A percentile compares a stretch with the other conserved stretches of the same genome.
These are phyloP conservation scores for Colletotrichum lini DNA, from an alignment of 2,329 filamentous ascomycete genomes.

Conservation along the genomic window DNA sequence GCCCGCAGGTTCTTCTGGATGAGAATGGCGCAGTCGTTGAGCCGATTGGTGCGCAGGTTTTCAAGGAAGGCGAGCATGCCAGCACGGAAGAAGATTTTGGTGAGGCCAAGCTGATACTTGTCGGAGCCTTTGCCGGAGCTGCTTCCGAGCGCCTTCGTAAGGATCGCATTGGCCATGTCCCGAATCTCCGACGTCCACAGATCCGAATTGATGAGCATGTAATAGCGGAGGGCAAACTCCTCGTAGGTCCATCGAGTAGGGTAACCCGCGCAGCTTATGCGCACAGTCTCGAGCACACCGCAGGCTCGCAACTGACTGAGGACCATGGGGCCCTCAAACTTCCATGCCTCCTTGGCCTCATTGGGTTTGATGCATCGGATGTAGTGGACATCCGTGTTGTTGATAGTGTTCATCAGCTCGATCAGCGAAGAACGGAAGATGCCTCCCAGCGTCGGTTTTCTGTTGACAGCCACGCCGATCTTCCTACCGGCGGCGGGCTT, in stretches of 20 bases:
- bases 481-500: slow-evolving; percentile 86
- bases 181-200: slow-evolving; percentile 96
- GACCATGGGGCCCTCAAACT: slow-evolving; percentile 99
- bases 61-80: slow-evolving; percentile 99
- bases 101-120: slow-evolving; percentile 97
- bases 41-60: slow-evolving; percentile 88
- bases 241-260: slow-evolving; percentile 99
- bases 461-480: slow-evolving; percentile 91
- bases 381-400: slow-evolving; percentile 98
- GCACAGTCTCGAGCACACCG: slow-evolving; percentile 97
- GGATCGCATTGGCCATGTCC: slow-evolving; percentile 92
- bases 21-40: slow-evolving; percentile 96
- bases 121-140: slow-evolving; percentile 82
- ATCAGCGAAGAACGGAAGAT: slow-evolving; percentile 99
- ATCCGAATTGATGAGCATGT: slow-evolving; percentile 93
- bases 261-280: slow-evolving; percentile 97
- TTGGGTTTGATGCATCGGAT: slow-evolving; percentile 99
- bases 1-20: slow-evolving; percentile 98
- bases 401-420: slow-evolving; percentile 98
- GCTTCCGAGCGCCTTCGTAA: slow-evolving; percentile 88
- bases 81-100: slow-evolving; percentile 99
- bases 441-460: slow-evolving; percentile 96
- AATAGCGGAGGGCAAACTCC: slow-evolving; percentile 97
- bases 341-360: slow-evolving; percentile 96
- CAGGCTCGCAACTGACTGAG: slow-evolving; percentile 96